Base-by-base conservation (phyloP, 805 yeast genomes). In the Metschnikowia drakensbergensis region DNA sequence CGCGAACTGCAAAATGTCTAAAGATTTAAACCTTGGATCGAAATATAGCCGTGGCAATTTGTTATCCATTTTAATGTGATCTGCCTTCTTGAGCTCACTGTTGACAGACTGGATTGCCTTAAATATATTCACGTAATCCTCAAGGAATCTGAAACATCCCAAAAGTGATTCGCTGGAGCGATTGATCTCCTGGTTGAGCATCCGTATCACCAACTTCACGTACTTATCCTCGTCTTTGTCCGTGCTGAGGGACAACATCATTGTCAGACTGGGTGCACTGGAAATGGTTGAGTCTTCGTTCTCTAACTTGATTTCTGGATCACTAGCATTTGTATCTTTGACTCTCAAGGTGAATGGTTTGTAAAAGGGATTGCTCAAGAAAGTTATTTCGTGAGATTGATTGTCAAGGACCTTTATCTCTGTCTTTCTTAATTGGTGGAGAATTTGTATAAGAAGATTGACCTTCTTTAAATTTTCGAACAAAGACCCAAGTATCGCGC, bases 111-210 rank as follows among this genome's bases (percentile, higher is more conserved):
- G 49, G 6, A 66, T 58, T 1, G 69, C 53, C 30, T 57, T 50
- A 23, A 70, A 48, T 2, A 72, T 54, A 9, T 69, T 71, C 13
- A 61, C 60, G 6, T 67, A 51, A 35, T 64, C 65, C 38, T 65
- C 62, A 28, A 72, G 53, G 49, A 68, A 72, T 42, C 60, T 63
- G 46, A 71, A 57, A 4, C 67, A 62, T 1, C 72, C 72, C 40
- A 67, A 54, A 8, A 71, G 59, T n/a, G 58, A 53, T 11, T 30
- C 31, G 4, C 45, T 39, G 1, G 52, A 48, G 30, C 51, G 49
- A 8, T 27, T 40, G 28, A 49, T 41, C 10, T 63, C 64, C n/a
- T 54, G 53, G 42, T 66, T 65, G 47, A 67, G 53, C 44, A 61
- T 58, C 6, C 50, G 49, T 37, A 65, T 48, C 30, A 65, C 38